Percentiles rank a stretch among this genome's conserved stretches.
Conservation (phyloP, 2,329 filamentous ascomycete genomes). For the Aspergillus ruber region DNA sequence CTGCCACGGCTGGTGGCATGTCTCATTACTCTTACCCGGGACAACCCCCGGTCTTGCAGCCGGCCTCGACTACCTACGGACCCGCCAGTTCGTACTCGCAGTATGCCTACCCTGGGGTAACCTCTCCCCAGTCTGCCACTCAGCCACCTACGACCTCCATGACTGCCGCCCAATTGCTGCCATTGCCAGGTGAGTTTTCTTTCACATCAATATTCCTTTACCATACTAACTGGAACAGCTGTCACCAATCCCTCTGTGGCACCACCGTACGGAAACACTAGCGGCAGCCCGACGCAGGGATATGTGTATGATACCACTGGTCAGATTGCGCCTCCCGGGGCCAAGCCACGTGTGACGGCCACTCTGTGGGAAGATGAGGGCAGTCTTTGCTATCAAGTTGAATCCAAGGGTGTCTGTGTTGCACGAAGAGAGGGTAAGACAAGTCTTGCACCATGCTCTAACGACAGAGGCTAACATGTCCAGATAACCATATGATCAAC, state of each 20-base stretch:
- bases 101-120: constrained; percentile 72
- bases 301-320: constrained; percentile 75
- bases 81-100: constrained; percentile 56
- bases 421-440: constrained; percentile 77
- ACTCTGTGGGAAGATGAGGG: constrained; percentile 98
- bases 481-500: constrained; percentile 99
- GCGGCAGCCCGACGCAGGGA: constrained; percentile 38
- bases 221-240: constrained; percentile 14
- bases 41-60: constrained; percentile 69
- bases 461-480: background rate
- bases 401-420: constrained; percentile 92
- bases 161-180: constrained; percentile 65
- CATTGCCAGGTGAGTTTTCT: constrained; percentile 47
- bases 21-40: constrained; percentile 66
- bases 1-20: constrained; percentile 66
- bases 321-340: constrained; percentile 82
- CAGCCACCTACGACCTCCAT: constrained; percentile 66
- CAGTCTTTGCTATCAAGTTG: constrained; percentile 94
- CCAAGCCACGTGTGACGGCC: constrained; percentile 93
- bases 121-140: constrained; percentile 66
- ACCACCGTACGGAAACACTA: constrained; percentile 34
- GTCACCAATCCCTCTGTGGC: constrained; percentile 31
- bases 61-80: constrained; percentile 63
- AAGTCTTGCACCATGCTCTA: background rate
- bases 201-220: background rate